phyloP scores from a whole-genome alignment of 2,329 filamentous ascomycete species.

The Diaporthe capsici region DNA sequence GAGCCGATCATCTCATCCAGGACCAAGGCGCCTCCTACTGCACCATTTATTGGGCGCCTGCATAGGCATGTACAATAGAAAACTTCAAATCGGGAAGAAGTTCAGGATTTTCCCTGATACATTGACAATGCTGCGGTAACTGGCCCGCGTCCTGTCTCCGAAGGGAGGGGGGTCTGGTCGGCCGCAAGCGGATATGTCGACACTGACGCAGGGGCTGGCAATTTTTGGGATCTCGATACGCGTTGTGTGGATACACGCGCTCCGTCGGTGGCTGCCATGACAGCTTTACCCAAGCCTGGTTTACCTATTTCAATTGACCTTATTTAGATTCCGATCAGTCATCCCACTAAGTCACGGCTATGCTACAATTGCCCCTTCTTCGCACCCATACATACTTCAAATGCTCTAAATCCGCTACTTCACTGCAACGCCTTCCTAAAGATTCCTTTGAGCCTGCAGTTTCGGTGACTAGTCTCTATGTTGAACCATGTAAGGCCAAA shows the following conservation, averaged over 20 bases:
- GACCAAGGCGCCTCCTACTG: neutral
- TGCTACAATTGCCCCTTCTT: too few species aligned
- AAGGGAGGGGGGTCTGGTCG: neutral
- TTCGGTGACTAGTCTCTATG: neutral
- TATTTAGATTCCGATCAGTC: too few species aligned
- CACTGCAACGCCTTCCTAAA: too few species aligned
- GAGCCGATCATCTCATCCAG: neutral
- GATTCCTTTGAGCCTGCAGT: too few species aligned
- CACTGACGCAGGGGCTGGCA: neutral
- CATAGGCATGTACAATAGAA: neutral
- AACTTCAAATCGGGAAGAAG: neutral
- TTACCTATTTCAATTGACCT: too few species aligned
- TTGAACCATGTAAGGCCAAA: neutral
- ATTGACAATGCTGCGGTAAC: neutral
- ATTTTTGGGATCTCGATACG: neutral
- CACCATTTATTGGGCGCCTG: neutral
- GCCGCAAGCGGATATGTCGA: too few species aligned
- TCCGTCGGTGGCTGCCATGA: too few species aligned
- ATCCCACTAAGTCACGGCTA: too few species aligned
- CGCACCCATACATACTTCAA: too few species aligned
- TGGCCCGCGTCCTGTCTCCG: neutral
- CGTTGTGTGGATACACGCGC: neutral
- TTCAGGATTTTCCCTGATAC: neutral
- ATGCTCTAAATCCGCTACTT: too few species aligned
- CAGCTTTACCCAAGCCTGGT: too few species aligned